These are phyloP conservation scores for Claviceps purpurea DNA, from an alignment of 2,329 filamentous ascomycete species.

Conservation along the genomic window DNA sequence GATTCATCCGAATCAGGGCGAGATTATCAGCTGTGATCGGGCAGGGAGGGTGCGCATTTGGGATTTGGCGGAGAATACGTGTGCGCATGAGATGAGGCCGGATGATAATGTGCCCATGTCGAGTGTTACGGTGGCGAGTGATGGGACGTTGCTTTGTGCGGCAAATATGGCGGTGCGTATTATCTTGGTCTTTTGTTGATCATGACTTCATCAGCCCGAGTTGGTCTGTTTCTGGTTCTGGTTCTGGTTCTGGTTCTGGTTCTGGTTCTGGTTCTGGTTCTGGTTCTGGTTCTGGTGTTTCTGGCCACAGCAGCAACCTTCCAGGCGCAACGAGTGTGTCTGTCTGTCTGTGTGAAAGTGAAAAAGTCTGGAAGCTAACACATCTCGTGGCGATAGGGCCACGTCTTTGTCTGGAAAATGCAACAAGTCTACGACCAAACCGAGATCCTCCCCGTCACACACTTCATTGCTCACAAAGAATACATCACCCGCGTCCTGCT, in stretches of 20 bases:
- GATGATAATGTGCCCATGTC: slow-evolving; percentile 90
- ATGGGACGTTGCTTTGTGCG: slow-evolving; percentile 83
- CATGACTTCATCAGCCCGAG: too few relatives aligned
- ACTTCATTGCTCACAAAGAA: slow-evolving; percentile 80
- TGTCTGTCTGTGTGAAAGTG: too few relatives aligned
- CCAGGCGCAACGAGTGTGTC: too few relatives aligned
- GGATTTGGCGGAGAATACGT: slow-evolving; percentile 95
- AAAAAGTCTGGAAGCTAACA: background rate
- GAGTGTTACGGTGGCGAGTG: slow-evolving; percentile 89
- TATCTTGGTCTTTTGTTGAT: too few relatives aligned
- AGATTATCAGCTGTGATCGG: slow-evolving; percentile 92
- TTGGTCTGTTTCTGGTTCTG: too few relatives aligned
- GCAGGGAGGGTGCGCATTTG: slow-evolving; percentile 87
- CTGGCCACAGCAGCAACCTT: background rate
- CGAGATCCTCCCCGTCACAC: slow-evolving; percentile 72
- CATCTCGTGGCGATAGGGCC: slow-evolving; percentile 45
- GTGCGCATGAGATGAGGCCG: slow-evolving; percentile 88
- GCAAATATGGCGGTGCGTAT: slow-evolving; percentile 70
- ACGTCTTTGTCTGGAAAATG: slow-evolving; percentile 95
- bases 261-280: too few relatives aligned
- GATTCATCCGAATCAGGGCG: slow-evolving; percentile 98
- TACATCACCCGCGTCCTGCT: slow-evolving; percentile 88
- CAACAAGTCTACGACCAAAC: slow-evolving; percentile 72
- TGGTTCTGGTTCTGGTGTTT: too few relatives aligned
- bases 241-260: too few relatives aligned